Conservation (phyloP, 305 asterid species). For the Solanum hybrid region DNA sequence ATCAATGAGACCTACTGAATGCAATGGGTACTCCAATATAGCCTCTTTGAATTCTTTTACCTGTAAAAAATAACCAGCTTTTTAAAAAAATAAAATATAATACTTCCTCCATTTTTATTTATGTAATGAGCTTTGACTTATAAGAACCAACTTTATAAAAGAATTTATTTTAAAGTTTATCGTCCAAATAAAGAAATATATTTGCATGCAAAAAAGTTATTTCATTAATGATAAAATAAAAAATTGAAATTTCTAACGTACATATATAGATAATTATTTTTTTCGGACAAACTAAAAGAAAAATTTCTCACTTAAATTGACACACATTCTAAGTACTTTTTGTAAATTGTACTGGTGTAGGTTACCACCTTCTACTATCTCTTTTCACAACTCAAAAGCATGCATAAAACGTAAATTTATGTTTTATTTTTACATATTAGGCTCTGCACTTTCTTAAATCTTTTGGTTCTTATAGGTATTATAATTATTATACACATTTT, state of each 20-base stretch:
- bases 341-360: background rate
- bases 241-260: background rate
- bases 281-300: background rate
- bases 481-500: background rate
- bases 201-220: background rate
- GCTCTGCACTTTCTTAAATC: background rate
- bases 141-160: background rate
- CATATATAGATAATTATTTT: background rate
- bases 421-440: background rate
- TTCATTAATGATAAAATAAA: background rate
- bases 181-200: too few species aligned
- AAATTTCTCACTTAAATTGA: background rate
- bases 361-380: background rate
- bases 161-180: too few species aligned
- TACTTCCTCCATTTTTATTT: background rate
- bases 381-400: background rate
- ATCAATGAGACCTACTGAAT: slow-evolving; percentile 36
- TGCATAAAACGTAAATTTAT: background rate
- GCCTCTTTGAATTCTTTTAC: slow-evolving; percentile 28
- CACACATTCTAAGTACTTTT: background rate
- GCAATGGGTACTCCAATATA: slow-evolving; percentile 27
- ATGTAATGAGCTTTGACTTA: too few species aligned
- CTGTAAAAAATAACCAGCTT: slow-evolving; percentile 7
- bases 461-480: background rate
- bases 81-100: too few species aligned